Evolutionary conservation across 148 eudicot species (phyloP).

Genomic region (Vaccinium corymbosum): DNA sequence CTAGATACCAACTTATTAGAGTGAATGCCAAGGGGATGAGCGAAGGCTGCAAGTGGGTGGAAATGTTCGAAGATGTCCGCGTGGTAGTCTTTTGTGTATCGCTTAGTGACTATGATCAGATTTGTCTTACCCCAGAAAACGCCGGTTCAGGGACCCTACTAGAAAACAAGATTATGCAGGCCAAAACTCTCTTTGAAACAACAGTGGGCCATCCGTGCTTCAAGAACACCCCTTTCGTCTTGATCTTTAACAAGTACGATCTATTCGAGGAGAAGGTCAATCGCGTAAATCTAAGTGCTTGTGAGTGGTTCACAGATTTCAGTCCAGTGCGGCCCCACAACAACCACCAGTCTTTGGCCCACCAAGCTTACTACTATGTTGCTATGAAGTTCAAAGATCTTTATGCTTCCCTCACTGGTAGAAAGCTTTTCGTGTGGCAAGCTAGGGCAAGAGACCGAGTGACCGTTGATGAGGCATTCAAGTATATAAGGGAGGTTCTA

Average conservation of each 20-base stretch:
- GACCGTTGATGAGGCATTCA: conserved; percentile 80
- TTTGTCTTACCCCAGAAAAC: conserved; percentile 42
- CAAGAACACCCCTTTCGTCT: conserved; percentile 71
- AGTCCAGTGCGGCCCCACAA: conserved; percentile 67
- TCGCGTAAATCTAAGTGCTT: conserved; percentile 51
- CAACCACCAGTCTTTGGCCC: conserved; percentile 75
- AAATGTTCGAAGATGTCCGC: conserved; percentile 96
- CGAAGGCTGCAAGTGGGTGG: conserved; percentile 98
- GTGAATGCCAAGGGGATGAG: conserved; percentile 85
- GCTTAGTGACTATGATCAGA: conserved; percentile 84
- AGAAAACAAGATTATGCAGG: conserved; percentile 76
- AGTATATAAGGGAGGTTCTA: conserved; percentile 83
- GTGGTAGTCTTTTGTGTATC: conserved; percentile 74
- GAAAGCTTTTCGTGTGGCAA: conserved; percentile 99
- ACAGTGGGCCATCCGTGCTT: conserved; percentile 82
- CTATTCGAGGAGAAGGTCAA: conserved; percentile 81
- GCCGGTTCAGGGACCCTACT: conserved; percentile 39
- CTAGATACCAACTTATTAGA: conserved; percentile 85
- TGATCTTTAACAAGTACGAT: conserved; percentile 83
- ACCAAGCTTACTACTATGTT: conserved; percentile 87
- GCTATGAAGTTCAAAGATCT: conserved; percentile 97
- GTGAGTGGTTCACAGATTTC: conserved; percentile 87
- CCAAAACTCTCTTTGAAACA: conserved; percentile 77
- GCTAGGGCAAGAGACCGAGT: conserved; percentile 71
- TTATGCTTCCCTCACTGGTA: conserved; percentile 64